Evolutionary conservation across 495 filamentous ascomycete species (phyloP).

Genomic region (Neurospora sp.): DNA sequence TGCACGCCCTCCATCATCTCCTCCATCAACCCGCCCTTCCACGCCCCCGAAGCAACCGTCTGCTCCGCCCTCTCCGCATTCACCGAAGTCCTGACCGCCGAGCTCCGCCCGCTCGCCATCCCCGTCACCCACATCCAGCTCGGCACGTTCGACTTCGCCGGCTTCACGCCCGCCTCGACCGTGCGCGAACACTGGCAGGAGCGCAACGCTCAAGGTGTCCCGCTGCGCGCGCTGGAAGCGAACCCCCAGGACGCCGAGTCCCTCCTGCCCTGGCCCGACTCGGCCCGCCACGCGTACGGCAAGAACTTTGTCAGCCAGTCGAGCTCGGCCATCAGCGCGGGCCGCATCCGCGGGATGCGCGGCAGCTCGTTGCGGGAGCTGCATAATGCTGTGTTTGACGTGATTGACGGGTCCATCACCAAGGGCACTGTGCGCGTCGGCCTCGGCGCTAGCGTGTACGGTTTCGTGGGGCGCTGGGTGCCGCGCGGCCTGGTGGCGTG

Average conservation of each 20-base stretch:
- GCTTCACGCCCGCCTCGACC: constrained; percentile 32
- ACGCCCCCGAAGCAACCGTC: constrained; percentile 69
- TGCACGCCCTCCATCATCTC: constrained; percentile 79
- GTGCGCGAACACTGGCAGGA: constrained; percentile 29
- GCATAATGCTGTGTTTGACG: constrained; percentile 81
- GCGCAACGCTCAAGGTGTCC: constrained; percentile 7
- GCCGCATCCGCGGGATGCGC: constrained; percentile 36
- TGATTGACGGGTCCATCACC: constrained; percentile 44
- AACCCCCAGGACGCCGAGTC: constrained; percentile 44
- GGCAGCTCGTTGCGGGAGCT: constrained; percentile 65
- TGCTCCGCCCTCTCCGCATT: constrained; percentile 74
- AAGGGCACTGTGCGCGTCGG: constrained; percentile 60
- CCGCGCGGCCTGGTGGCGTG: constrained; percentile 67
- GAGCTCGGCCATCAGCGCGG: constrained; percentile 30
- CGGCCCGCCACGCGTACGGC: constrained; percentile 41
- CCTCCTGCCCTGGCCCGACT: constrained; percentile 49
- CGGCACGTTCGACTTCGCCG: constrained; percentile 65
- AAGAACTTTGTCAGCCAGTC: constrained; percentile 45
- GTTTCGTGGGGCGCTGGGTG: constrained; percentile 76
- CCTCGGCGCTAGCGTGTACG: constrained; percentile 69
- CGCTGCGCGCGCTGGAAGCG: neutral
- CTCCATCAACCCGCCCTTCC: constrained; percentile 71
- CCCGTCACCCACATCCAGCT: constrained; percentile 76
- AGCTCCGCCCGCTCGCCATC: constrained; percentile 61
- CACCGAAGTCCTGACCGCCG: constrained; percentile 60